phyloP scores from a whole-genome alignment of 2,329 filamentous ascomycete genomes.

The Nakataea oryzae region DNA sequence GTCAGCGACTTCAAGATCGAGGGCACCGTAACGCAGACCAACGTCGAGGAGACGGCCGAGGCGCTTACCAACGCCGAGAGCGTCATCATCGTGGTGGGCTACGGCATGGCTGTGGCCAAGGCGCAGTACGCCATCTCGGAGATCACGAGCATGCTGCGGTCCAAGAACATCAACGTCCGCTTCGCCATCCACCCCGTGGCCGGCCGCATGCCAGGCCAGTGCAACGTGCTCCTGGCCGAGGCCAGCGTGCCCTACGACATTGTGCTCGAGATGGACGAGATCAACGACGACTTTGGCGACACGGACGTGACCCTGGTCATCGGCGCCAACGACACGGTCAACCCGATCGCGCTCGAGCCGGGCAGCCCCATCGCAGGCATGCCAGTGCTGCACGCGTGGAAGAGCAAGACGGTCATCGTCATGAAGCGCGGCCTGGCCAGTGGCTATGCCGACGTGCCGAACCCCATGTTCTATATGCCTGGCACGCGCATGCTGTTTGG shows the following conservation, averaged over 20 bases:
- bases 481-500: conserved; percentile 87
- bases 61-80: conserved; percentile 65
- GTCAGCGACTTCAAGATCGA: conserved; percentile 64
- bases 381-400: conserved; percentile 88
- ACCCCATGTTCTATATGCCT: conserved; percentile 43
- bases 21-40: conserved; percentile 68
- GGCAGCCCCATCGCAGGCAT: conserved; percentile 82
- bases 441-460: conserved; percentile 57
- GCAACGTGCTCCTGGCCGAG: conserved; percentile 82
- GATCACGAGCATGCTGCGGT: conserved; percentile 64
- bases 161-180: conserved; percentile 68
- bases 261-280: conserved; percentile 91
- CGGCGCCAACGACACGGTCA: conserved; percentile 87
- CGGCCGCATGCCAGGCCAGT: conserved; percentile 86
- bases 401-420: conserved; percentile 84
- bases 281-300: conserved; percentile 82
- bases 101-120: conserved; percentile 91
- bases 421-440: conserved; percentile 90
- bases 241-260: conserved; percentile 86
- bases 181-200: conserved; percentile 89
- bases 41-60: conserved; percentile 71
- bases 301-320: conserved; percentile 84
- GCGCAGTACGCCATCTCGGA: conserved; percentile 85
- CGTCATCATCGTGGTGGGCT: conserved; percentile 84
- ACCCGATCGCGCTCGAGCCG: conserved; percentile 77